These are phyloP conservation scores for Avicennia marina DNA, from an alignment of 257 asterid genomes.

Conservation along the genomic window DNA sequence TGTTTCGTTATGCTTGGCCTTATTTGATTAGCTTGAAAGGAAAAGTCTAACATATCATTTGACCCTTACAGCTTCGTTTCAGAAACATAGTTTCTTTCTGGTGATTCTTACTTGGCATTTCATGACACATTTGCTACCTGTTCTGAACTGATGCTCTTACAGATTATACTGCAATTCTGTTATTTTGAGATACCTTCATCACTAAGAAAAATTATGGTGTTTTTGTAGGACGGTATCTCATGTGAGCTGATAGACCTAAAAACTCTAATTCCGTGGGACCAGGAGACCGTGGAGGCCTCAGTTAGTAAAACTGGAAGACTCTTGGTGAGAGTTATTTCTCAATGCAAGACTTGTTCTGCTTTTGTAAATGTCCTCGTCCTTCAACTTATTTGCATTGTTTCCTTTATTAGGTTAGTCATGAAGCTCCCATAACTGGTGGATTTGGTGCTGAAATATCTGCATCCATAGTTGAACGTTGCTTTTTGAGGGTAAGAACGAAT, in stretches of 20 bases:
- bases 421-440: constrained; percentile 98
- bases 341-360: background rate
- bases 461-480: constrained; percentile 92
- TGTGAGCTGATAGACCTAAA: constrained; percentile 92
- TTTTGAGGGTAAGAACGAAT: constrained; percentile 53
- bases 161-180: too few relatives aligned
- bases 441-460: constrained; percentile 98
- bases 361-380: background rate
- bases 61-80: too few relatives aligned
- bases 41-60: too few relatives aligned
- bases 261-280: constrained; percentile 97
- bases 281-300: constrained; percentile 92
- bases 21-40: too few relatives aligned
- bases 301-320: constrained; percentile 93
- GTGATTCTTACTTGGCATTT: background rate
- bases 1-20: background rate
- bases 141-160: too few relatives aligned
- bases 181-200: too few relatives aligned
- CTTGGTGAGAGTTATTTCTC: constrained; percentile 54
- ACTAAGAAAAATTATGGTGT: background rate
- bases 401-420: constrained; percentile 71
- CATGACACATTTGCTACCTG: too few relatives aligned
- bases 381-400: constrained; percentile 14
- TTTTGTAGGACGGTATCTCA: constrained; percentile 85
- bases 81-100: too few relatives aligned